A percentile compares a stretch with the other conserved stretches of the same genome.
Conservation (phyloP, 2,329 filamentous ascomycete genomes). For the Aspergillus fumigatus region DNA sequence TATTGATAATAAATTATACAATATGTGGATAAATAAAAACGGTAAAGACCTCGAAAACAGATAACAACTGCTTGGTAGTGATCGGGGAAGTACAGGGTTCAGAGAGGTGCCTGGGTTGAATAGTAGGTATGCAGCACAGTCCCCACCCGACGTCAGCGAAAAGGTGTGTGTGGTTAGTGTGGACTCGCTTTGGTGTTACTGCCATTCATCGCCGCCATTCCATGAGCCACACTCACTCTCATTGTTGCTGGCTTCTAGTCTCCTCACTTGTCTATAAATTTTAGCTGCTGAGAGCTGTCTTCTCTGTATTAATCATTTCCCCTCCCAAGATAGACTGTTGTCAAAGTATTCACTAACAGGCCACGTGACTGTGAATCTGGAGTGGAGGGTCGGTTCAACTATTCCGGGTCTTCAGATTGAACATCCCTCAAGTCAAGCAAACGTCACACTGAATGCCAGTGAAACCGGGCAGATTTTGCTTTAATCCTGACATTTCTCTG, state of each 20-base stretch:
- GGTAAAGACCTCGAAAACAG: background rate
- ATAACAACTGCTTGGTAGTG: background rate
- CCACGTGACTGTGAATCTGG: background rate
- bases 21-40: background rate
- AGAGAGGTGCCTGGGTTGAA: too few species aligned
- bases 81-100: background rate
- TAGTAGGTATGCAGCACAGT: background rate
- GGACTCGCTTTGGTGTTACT: conserved; percentile 8
- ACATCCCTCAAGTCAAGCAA: background rate
- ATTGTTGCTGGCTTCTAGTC: background rate
- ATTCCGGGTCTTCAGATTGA: background rate
- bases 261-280: background rate
- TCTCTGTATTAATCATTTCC: background rate
- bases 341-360: background rate
- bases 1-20: background rate
- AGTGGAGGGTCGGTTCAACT: background rate
- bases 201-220: conserved; percentile 19
- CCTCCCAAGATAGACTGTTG: background rate
- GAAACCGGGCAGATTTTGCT: background rate
- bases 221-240: background rate
- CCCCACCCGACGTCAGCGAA: conserved; percentile 26
- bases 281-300: background rate
- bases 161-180: conserved; percentile 6
- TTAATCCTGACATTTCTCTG: background rate
- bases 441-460: background rate